Percentiles rank a stretch among this genome's conserved stretches.
phyloP scores from a whole-genome alignment of 208 protist genomes.

The Wallacemonas sp. region DNA sequence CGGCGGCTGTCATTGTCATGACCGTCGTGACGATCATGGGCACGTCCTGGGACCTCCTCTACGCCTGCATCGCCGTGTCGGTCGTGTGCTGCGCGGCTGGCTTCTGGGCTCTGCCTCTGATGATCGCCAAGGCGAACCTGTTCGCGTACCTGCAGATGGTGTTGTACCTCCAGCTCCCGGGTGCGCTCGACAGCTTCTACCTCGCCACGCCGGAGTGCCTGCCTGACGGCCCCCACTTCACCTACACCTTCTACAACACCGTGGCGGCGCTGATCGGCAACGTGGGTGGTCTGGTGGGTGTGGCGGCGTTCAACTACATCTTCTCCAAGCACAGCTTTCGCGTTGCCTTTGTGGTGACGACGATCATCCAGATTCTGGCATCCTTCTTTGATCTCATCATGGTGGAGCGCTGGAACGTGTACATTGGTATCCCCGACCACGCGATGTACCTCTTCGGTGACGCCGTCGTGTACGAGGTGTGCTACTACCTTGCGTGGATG shows the following conservation, averaged over 20 bases:
- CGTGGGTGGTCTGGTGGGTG: conserved; percentile 43
- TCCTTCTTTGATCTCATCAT: conserved; percentile 74
- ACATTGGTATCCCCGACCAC: conserved; percentile 54
- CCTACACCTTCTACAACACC: conserved; percentile 63
- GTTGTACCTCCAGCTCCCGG: conserved; percentile 54
- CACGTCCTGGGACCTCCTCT: conserved; percentile 16
- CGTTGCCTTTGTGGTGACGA: conserved; percentile 52
- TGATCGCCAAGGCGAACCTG: conserved; percentile 35
- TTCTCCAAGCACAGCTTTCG: conserved; percentile 57
- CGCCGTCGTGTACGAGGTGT: conserved; percentile 58
- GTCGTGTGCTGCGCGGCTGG: conserved; percentile 15
- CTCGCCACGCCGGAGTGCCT: conserved; percentile 42
- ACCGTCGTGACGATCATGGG: conserved; percentile 21
- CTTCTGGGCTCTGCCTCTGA: conserved; percentile 36
- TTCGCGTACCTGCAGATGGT: conserved; percentile 35
- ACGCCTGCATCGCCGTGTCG: conserved; percentile 12
- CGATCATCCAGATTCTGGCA: conserved; percentile 43
- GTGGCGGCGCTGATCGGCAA: conserved; percentile 46
- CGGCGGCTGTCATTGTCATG: conserved; percentile 20
- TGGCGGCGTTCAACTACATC: conserved; percentile 48
- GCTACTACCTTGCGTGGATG: conserved; percentile 74
- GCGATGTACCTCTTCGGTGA: conserved; percentile 76
- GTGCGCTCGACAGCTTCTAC: conserved; percentile 68
- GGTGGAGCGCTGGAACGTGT: conserved; percentile 68
- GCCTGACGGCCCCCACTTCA: conserved; percentile 67